Evolutionary conservation across 2,329 filamentous ascomycete species (phyloP).

Genomic region (Fusarium setosum): DNA sequence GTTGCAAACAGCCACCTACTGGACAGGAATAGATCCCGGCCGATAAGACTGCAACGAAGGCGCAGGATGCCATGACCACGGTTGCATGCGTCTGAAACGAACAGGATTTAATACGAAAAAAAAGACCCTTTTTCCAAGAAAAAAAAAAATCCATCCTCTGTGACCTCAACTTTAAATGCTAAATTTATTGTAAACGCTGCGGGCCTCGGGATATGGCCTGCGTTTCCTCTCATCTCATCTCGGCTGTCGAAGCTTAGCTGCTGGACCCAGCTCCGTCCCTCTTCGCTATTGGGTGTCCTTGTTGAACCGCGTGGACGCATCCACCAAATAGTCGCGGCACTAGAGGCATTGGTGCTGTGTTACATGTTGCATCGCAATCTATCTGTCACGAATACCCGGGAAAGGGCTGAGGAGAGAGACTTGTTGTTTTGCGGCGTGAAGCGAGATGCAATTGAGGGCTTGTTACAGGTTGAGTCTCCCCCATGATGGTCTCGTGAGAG

Average conservation of each 20-base stretch:
- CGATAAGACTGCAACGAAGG: constrained; percentile 10
- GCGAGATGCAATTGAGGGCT: background rate
- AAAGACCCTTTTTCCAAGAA: constrained; percentile 23
- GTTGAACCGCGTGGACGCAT: background rate
- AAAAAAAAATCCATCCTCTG: constrained; percentile 6
- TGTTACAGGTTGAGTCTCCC: constrained; percentile 7
- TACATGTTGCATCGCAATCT: constrained; percentile 8
- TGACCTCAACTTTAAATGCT: constrained; percentile 27
- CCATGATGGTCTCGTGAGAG: background rate
- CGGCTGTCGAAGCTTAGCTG: constrained; percentile 39
- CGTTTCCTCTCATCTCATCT: constrained; percentile 30
- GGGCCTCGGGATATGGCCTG: constrained; percentile 1
- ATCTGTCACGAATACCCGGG: constrained; percentile 3
- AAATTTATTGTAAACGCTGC: constrained; percentile 10
- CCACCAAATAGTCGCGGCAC: constrained; percentile 27
- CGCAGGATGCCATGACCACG: constrained; percentile 12
- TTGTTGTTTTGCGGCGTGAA: background rate
- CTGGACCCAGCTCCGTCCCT: constrained; percentile 4
- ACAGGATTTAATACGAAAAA: constrained; percentile 14
- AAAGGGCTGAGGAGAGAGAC: background rate
- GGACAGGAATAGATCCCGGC: constrained; percentile 12
- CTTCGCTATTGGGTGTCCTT: background rate
- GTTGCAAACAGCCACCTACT: background rate
- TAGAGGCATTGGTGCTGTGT: constrained; percentile 18
- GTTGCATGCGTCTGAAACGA: constrained; percentile 16